Evolutionary conservation across 1,284 basidiomycete species (phyloP).

Genomic region (Peniophora sp.): DNA sequence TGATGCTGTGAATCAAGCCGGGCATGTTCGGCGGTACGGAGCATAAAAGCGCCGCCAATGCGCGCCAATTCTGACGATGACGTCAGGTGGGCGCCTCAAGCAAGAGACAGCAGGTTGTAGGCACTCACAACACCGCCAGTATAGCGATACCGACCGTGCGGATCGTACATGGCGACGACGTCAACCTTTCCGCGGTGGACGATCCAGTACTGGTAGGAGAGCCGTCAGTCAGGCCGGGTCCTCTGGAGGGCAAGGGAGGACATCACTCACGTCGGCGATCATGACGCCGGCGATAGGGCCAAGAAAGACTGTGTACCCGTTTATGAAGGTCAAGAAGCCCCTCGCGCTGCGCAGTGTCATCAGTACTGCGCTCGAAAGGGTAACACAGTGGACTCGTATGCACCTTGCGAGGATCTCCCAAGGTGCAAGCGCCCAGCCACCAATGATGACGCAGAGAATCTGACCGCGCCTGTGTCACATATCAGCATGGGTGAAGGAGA

Average conservation of each 20-base stretch:
- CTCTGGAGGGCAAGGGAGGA: conserved; percentile 1
- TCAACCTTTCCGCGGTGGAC: conserved; percentile 56
- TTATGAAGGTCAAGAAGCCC: conserved; percentile 51
- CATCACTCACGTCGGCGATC: conserved; percentile 50
- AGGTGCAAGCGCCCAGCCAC: conserved; percentile 52
- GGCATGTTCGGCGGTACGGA: conserved; percentile 62
- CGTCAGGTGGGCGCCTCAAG: neutral
- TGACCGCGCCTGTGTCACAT: conserved; percentile 51
- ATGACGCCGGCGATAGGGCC: conserved; percentile 70
- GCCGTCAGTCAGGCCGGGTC: neutral
- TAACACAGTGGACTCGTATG: conserved; percentile 2
- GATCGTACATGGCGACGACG: conserved; percentile 61
- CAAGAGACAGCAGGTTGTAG: neutral
- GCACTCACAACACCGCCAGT: conserved; percentile 51
- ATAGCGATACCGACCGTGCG: conserved; percentile 57
- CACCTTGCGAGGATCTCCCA: conserved; percentile 47
- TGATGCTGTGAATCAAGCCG: conserved; percentile 61
- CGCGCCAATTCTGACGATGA: conserved; percentile 59
- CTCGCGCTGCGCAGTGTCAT: conserved; percentile 25
- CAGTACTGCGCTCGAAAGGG: too few species aligned
- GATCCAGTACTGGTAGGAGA: conserved; percentile 51
- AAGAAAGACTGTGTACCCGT: conserved; percentile 65
- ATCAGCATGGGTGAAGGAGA: too few species aligned
- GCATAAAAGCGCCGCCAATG: conserved; percentile 51
- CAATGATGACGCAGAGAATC: conserved; percentile 63